Evolutionary conservation across 306 rosid genomes (phyloP).

Genomic region (Prunus fruticosa): DNA sequence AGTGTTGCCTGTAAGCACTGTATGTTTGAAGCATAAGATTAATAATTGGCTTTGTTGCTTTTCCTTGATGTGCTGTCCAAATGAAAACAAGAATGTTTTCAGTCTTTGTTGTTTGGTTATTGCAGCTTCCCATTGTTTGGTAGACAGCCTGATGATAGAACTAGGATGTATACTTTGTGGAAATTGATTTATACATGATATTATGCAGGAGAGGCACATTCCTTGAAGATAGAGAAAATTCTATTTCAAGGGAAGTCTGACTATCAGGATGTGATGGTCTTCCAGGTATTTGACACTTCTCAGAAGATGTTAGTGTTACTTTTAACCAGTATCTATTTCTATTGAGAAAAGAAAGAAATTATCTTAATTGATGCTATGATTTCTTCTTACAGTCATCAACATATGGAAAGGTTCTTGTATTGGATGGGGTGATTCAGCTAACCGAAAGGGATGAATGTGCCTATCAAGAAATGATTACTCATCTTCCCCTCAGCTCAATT

Average conservation of each 20-base stretch:
- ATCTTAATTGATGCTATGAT: slow-evolving; percentile 5
- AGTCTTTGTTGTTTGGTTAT: neutral
- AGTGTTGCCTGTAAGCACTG: neutral
- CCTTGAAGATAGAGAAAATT: slow-evolving; percentile 90
- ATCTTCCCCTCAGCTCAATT: slow-evolving; percentile 96
- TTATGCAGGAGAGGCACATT: slow-evolving; percentile 91
- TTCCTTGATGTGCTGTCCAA: neutral
- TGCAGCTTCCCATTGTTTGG: too few species aligned
- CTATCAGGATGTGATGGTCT: slow-evolving; percentile 88
- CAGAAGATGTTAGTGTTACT: slow-evolving; percentile 6
- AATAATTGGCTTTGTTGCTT: neutral
- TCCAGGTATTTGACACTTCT: slow-evolving; percentile 54
- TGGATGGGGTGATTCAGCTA: slow-evolving; percentile 98
- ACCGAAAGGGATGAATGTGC: slow-evolving; percentile 99
- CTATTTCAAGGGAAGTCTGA: slow-evolving; percentile 90
- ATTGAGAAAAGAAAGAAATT: neutral
- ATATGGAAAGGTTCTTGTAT: slow-evolving; percentile 91
- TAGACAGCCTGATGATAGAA: neutral
- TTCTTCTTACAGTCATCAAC: slow-evolving; percentile 72
- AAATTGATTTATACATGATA: neutral
- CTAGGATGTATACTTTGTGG: neutral
- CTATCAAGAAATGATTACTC: slow-evolving; percentile 97
- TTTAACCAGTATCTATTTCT: neutral
- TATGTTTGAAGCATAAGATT: neutral
- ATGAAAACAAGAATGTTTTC: neutral